Evolutionary conservation across 1,139 yeast species (phyloP), one percentile per base, ranked within the genome.

Genomic region (Lodderomyces metapsilosis): DNA sequence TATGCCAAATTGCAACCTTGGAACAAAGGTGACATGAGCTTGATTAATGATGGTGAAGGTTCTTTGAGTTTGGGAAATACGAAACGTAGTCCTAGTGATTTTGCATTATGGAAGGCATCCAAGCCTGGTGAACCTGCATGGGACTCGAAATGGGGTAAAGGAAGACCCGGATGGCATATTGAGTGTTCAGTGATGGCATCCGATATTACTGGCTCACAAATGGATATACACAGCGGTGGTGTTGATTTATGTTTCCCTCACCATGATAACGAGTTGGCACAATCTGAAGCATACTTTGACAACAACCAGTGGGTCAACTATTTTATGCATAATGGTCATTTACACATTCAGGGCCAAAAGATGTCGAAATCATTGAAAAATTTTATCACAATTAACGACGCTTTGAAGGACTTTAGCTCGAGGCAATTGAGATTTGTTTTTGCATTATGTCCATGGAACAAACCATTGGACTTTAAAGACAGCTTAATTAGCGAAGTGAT

Each of bases 91-190:
- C 64, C 85, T 4, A 86, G 88, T 23, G 99, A 92, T 64, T 92
- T 92, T 66, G 98, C 98, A 0, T 73, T 92, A 34, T 92, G 99
- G 99, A 92, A 92, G 62, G 82, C 92, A 1, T 86, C 96, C 12
- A 92, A 92, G 60, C 92, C 95, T 1, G 99, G 99, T 53, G 99
- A 92, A 68, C 99, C 99, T 15, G 78, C 82, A 36, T 92, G 98
- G 98, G 76, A 75, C 2, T 88, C 96, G 2, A 91, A 94, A 32
- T 92, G 98, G 98, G 98, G 98, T 27, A 73, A 75, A 45, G 99
- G 98, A 38, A 84, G 99, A 62, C 99, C 99, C 3, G 99, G 99
- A 2, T 92, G 99, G 99, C 99, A 92, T 61, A 92, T 92, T 62
- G 99, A 92, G 66, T 92, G 99, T 74, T 89, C 98, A 5, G 98